Base-by-base conservation (phyloP, 352 stramenopile genomes). In the Pythium grandisporangium region DNA sequence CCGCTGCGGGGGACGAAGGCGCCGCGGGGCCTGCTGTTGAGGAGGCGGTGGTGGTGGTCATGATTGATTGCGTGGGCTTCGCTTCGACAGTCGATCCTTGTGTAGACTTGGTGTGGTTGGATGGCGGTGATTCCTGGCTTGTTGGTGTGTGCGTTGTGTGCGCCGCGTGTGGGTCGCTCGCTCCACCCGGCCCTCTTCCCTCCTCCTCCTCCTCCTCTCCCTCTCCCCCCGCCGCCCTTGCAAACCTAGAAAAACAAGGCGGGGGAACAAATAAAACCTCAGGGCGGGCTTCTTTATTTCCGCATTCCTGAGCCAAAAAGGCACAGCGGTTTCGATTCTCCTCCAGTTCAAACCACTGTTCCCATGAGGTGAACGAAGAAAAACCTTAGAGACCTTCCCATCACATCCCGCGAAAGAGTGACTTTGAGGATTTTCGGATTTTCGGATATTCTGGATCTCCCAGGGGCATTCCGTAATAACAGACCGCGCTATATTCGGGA, bases 71-170 rank as follows among this genome's bases (percentile, higher is more conserved):
- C 38, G 30, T 51, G 41, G 47, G 36, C 12, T 45, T 17, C 33
- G 11, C 11, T 38, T 38, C 13, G 33, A 6, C 6, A 7, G 33
- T 8, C n/a, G 36, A 42, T 42, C 36, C 50, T 60, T 60, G 36
- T 61, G 52, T 61, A 61, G 52, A 61, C 41, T 55, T 61, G 52
- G 52, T 61, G 52, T 61, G 52, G 52, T 37, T 42, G 21, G 45
- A 42, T 11, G 19, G 7, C n/a, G 10, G 22, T 27, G 22, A 14
- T 27, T 38, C 33, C 7, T 42, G 19, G 36, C 19, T 1, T 21
- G 8, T n/a, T 48, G 48, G 53, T 35, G 52, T 61, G 45, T 61
- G 52, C 36, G 52, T 32, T 50, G 30, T 6, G 30, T 37, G n/a
- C 33, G 20, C 16, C 23, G 11, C 23, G 13, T 17, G 43, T 16